phyloP scores from a whole-genome alignment of 2,329 filamentous ascomycete genomes.

The Neofusicoccum ribis region DNA sequence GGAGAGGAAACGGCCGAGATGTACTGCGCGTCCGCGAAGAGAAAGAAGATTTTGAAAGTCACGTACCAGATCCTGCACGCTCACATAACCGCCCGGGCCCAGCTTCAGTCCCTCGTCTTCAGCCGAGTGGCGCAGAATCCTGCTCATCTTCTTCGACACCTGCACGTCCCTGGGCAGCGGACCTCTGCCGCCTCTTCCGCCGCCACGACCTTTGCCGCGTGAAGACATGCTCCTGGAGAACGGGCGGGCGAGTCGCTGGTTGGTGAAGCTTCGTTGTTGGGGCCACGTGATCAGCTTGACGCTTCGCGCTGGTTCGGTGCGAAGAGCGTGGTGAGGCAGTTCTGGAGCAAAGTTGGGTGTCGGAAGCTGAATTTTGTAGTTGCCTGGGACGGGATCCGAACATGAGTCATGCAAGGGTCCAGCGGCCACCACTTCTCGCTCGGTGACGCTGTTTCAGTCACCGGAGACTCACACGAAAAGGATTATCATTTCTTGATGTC shows the following conservation, averaged over 20 bases:
- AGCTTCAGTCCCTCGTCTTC: constrained; percentile 60
- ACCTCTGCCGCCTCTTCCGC: constrained; percentile 9
- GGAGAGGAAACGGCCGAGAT: neutral
- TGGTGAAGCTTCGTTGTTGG: neutral
- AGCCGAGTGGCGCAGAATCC: constrained; percentile 63
- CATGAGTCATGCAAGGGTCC: constrained; percentile 4
- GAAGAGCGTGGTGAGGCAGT: neutral
- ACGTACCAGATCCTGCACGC: constrained; percentile 59
- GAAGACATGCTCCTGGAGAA: neutral
- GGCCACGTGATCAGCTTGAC: neutral
- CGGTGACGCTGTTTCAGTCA: too few species aligned
- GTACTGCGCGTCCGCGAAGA: neutral
- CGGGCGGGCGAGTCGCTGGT: neutral
- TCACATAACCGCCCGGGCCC: constrained; percentile 60
- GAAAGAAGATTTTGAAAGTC: neutral
- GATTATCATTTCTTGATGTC: too few species aligned
- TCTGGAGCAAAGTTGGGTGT: too few species aligned
- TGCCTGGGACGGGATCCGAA: neutral
- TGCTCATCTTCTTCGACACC: constrained; percentile 53
- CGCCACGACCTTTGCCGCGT: neutral
- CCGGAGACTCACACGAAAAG: too few species aligned
- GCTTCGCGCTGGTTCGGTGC: neutral
- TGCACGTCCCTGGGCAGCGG: constrained; percentile 42
- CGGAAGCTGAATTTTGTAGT: neutral
- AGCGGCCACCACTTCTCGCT: neutral